These are phyloP conservation scores for Clonostachys sp. DNA, from an alignment of 2,329 filamentous ascomycete genomes.

Conservation along the genomic window DNA sequence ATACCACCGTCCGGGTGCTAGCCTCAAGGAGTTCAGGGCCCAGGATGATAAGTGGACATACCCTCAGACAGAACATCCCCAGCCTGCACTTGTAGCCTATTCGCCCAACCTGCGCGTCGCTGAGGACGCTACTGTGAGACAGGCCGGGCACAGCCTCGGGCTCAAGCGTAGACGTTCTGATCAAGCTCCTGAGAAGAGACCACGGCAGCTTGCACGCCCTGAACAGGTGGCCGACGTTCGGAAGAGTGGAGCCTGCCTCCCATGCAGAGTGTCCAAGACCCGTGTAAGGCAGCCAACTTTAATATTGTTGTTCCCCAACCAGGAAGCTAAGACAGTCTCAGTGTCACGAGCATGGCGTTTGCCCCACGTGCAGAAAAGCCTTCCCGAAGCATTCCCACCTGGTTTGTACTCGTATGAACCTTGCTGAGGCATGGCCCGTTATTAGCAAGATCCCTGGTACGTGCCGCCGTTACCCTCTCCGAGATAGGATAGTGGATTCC, in stretches of 20 bases:
- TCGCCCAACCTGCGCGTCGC: slow-evolving; percentile 16
- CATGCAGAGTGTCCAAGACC: slow-evolving; percentile 42
- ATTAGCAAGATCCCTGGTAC: slow-evolving; percentile 30
- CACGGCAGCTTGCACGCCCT: slow-evolving; percentile 28
- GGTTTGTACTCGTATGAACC: slow-evolving; percentile 30
- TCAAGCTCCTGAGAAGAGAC: slow-evolving; percentile 24
- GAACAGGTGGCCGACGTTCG: slow-evolving; percentile 44
- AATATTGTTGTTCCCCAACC: background rate
- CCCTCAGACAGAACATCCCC: slow-evolving; percentile 24
- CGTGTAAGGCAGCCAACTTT: slow-evolving; percentile 30
- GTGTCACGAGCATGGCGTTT: slow-evolving; percentile 34
- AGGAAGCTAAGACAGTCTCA: slow-evolving; percentile 8
- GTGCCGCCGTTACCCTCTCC: slow-evolving; percentile 11
- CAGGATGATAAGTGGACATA: slow-evolving; percentile 35
- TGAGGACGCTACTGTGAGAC: background rate
- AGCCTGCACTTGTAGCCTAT: slow-evolving; percentile 14
- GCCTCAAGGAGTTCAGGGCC: slow-evolving; percentile 25
- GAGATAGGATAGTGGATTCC: background rate
- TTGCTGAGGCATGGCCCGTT: slow-evolving; percentile 28
- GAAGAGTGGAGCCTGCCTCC: slow-evolving; percentile 40
- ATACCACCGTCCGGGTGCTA: slow-evolving; percentile 18
- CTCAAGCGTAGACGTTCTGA: slow-evolving; percentile 28
- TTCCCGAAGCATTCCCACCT: slow-evolving; percentile 33
- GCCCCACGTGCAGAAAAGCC: slow-evolving; percentile 32
- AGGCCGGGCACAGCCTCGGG: slow-evolving; percentile 14